Evolutionary conservation across 2,329 filamentous ascomycete genomes (phyloP).

Genomic region (Sphaerulina musiva): DNA sequence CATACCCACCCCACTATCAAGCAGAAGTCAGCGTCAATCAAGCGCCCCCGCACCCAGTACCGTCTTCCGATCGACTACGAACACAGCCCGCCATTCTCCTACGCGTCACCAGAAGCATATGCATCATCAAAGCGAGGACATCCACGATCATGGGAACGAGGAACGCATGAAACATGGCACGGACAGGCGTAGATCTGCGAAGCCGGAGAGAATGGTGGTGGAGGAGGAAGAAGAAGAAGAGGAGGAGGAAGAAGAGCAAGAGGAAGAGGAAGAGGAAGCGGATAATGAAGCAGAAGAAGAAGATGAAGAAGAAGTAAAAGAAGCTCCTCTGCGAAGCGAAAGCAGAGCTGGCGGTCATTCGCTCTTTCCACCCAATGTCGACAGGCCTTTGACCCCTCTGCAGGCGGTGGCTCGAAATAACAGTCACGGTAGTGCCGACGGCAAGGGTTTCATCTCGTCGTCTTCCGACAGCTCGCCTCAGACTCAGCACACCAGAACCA

Average conservation of each 20-base stretch:
- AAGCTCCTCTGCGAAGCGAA: neutral
- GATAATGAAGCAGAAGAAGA: neutral
- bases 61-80: neutral
- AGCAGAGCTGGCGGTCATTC: constrained; percentile 2
- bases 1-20: constrained; percentile 8
- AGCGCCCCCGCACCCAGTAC: constrained; percentile 3
- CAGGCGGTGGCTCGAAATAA: constrained; percentile 11
- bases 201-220: too few species aligned
- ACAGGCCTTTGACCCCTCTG: constrained; percentile 13
- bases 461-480: constrained; percentile 4
- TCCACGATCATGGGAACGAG: neutral
- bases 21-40: constrained; percentile 1
- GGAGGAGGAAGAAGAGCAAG: neutral
- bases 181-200: too few species aligned
- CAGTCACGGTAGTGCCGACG: constrained; percentile 5
- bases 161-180: neutral
- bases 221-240: too few species aligned
- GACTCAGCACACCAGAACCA: neutral
- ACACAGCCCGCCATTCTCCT: constrained; percentile 19
- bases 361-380: constrained; percentile 17
- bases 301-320: neutral
- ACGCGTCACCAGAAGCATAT: constrained; percentile 11
- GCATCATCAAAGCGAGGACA: constrained; percentile 1
- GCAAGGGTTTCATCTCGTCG: constrained; percentile 5
- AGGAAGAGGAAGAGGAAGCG: neutral